phyloP scores from a whole-genome alignment of 208 protist genomes.

The Leishmania tropica region DNA sequence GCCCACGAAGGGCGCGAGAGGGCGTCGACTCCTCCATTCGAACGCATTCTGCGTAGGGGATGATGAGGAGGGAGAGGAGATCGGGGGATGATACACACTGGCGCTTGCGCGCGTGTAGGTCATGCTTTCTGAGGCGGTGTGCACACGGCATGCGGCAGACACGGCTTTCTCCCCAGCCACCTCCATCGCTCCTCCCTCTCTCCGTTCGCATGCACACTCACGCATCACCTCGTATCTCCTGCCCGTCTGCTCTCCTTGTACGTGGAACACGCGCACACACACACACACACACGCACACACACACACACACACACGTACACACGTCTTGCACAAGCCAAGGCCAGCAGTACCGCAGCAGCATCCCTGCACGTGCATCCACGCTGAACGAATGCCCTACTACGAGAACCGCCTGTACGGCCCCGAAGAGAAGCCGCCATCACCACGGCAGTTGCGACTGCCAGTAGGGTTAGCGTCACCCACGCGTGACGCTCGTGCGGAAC shows the following conservation, averaged over 20 bases:
- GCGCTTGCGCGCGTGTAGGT: background rate
- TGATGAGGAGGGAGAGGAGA: background rate
- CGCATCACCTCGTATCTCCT: background rate
- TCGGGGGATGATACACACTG: background rate
- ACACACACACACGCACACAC: background rate
- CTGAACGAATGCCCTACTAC: constrained; percentile 12
- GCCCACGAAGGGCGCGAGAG: background rate
- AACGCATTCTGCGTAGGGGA: background rate
- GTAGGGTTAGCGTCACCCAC: background rate
- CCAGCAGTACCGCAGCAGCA: background rate
- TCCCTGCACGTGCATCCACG: background rate
- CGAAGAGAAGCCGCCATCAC: background rate
- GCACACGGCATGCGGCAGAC: background rate
- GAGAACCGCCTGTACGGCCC: constrained; percentile 9
- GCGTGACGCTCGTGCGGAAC: background rate
- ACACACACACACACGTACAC: background rate
- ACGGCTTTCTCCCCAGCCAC: background rate
- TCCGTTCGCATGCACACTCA: background rate
- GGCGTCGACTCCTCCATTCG: background rate
- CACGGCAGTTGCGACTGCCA: background rate
- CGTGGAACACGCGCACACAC: background rate
- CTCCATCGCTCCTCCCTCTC: background rate
- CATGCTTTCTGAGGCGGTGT: background rate
- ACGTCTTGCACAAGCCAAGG: background rate
- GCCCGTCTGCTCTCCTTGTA: background rate